Evolutionary conservation across 2,329 filamentous ascomycete genomes (phyloP).

Genomic region (Ceratocystis alfenasii): DNA sequence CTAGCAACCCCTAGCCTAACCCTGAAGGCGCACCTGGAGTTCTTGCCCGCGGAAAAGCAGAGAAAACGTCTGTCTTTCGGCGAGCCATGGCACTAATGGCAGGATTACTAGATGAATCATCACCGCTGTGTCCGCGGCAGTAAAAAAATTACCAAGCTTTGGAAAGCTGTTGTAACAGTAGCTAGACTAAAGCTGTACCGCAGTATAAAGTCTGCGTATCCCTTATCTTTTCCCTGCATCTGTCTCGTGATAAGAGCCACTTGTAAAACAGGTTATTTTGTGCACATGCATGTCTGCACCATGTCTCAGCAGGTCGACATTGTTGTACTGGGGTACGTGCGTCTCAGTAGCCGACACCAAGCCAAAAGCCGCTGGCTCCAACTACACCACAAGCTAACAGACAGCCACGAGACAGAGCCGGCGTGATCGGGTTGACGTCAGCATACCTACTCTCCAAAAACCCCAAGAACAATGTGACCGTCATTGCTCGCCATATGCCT

Average conservation of each 20-base stretch:
- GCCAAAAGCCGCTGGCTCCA: background rate
- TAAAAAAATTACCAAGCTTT: no score
- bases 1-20: background rate
- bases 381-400: slow-evolving; percentile 3
- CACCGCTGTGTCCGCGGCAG: background rate
- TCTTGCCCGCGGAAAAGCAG: background rate
- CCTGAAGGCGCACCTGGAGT: background rate
- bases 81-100: background rate
- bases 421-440: slow-evolving; percentile 41
- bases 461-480: slow-evolving; percentile 44
- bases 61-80: no score
- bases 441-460: slow-evolving; percentile 38
- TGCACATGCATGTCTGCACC: background rate
- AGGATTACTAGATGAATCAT: background rate
- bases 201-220: no score
- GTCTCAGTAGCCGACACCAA: background rate
- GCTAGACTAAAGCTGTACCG: no score
- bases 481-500: slow-evolving; percentile 81
- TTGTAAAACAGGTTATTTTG: background rate
- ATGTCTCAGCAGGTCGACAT: slow-evolving; percentile 19
- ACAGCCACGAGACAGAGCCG: slow-evolving; percentile 30
- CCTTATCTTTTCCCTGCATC: no score
- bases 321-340: slow-evolving; percentile 21
- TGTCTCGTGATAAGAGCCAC: no score
- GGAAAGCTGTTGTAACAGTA: no score